These are phyloP conservation scores for Ustilago hordei DNA, from an alignment of 1,284 basidiomycete genomes.

Conservation along the genomic window DNA sequence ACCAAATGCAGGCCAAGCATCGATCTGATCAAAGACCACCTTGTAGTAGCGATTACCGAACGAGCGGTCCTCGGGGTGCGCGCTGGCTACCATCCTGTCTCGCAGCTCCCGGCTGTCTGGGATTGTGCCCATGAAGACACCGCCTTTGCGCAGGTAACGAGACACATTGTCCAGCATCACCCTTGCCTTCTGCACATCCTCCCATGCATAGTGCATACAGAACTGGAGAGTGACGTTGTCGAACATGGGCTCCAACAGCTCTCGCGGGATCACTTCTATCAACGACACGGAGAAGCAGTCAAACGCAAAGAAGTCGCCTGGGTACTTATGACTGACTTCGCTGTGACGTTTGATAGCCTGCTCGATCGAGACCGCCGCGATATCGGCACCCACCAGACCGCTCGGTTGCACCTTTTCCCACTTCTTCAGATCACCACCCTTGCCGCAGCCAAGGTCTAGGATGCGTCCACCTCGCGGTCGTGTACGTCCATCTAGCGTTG, in stretches of 20 bases:
- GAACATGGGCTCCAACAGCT: conserved; percentile 76
- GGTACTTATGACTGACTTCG: conserved; percentile 74
- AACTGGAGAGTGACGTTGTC: conserved; percentile 98
- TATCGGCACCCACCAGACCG: conserved; percentile 87
- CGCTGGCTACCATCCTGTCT: conserved; percentile 76
- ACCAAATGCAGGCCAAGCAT: conserved; percentile 76
- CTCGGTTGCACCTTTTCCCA: conserved; percentile 89
- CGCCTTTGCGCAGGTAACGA: conserved; percentile 82
- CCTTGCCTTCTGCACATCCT: conserved; percentile 83
- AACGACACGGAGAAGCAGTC: conserved; percentile 88
- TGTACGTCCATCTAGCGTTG: conserved; percentile 29
- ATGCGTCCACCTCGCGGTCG: conserved; percentile 76
- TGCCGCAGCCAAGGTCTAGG: conserved; percentile 96
- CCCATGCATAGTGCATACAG: conserved; percentile 99
- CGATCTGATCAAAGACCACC: conserved; percentile 80
- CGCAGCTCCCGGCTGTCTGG: conserved; percentile 80
- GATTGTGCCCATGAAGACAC: conserved; percentile 92
- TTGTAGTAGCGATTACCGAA: conserved; percentile 93
- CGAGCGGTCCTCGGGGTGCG: conserved; percentile 75
- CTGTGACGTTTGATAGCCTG: conserved; percentile 82
- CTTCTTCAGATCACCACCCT: conserved; percentile 95
- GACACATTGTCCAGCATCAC: conserved; percentile 94
- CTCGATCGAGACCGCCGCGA: conserved; percentile 88
- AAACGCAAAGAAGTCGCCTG: conserved; percentile 83
- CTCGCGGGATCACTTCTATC: conserved; percentile 77